Evolutionary conservation across 257 asterid genomes (phyloP).

Genomic region (Solanum sparsipilum): DNA sequence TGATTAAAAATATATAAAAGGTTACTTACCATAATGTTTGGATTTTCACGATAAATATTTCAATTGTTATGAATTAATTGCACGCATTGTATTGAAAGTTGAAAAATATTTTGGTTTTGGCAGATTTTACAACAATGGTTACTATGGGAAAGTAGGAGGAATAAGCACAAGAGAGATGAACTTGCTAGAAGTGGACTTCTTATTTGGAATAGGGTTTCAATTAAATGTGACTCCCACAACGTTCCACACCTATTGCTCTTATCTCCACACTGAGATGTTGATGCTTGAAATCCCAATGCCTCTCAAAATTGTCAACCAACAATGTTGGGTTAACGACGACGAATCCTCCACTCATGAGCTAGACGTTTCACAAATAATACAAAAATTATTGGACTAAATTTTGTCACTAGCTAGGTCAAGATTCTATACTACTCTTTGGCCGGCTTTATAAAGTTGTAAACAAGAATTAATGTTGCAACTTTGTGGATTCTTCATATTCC

Average conservation of each 20-base stretch:
- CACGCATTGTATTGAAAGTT: background rate
- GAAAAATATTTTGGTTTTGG: background rate
- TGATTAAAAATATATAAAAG: background rate
- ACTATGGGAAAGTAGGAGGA: slow-evolving; percentile 63
- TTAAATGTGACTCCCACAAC: slow-evolving; percentile 44
- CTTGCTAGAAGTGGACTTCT: slow-evolving; percentile 56
- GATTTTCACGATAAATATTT: background rate
- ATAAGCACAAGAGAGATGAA: slow-evolving; percentile 57
- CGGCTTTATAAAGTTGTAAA: background rate
- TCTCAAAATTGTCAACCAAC: slow-evolving; percentile 4
- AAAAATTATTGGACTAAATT: background rate
- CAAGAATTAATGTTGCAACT: background rate
- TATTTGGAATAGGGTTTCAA: slow-evolving; percentile 51
- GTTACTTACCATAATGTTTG: background rate
- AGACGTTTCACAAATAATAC: slow-evolving; percentile 5
- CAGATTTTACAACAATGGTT: slow-evolving; percentile 66
- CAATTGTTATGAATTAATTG: background rate
- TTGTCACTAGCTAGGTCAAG: background rate
- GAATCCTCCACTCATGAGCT: slow-evolving; percentile 37
- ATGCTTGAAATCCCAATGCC: background rate
- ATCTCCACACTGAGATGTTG: slow-evolving; percentile 28
- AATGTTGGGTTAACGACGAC: slow-evolving; percentile 18
- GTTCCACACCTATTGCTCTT: slow-evolving; percentile 34
- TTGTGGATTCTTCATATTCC: background rate
- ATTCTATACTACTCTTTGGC: background rate